phyloP scores from a whole-genome alignment of 2,329 filamentous ascomycete genomes.

The Ophiostoma quercus region DNA sequence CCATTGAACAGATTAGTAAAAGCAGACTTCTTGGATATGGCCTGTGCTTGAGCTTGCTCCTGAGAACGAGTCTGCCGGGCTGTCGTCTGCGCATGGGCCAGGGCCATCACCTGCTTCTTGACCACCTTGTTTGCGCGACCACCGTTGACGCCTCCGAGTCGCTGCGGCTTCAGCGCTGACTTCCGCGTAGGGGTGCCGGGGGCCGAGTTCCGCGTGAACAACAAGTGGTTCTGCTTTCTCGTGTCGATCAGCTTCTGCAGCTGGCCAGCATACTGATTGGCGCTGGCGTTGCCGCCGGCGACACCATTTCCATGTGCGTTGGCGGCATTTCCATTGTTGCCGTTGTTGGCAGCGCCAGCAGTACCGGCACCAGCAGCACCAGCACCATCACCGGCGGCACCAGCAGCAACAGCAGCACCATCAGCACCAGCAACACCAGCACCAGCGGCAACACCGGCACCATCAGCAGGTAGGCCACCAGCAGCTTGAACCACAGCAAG shows the following conservation, averaged over 20 bases:
- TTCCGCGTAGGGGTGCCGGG: not conserved
- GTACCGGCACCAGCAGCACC: too few relatives aligned
- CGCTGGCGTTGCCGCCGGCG: not conserved
- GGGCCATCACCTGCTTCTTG: not conserved
- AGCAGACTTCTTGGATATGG: not conserved
- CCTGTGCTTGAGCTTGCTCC: not conserved
- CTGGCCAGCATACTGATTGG: not conserved
- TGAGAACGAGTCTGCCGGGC: too few relatives aligned
- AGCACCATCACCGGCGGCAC: too few relatives aligned
- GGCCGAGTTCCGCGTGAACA: not conserved
- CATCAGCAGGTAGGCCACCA: not conserved
- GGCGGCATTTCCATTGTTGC: not conserved
- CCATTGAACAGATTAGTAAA: not conserved
- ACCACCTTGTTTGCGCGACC: not conserved
- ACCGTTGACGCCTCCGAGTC: not conserved
- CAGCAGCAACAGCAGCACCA: not conserved
- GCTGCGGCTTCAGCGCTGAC: not conserved
- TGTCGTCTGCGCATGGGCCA: too few relatives aligned
- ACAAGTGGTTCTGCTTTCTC: not conserved
- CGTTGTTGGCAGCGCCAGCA: too few relatives aligned
- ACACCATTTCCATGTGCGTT: too few relatives aligned
- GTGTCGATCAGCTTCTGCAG: not conserved
- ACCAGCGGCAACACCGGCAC: not conserved
- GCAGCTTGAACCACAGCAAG: not conserved
- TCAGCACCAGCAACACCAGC: not conserved